Conservation (phyloP, 352 stramenopile species). For the Phytophthora agathidicida region DNA sequence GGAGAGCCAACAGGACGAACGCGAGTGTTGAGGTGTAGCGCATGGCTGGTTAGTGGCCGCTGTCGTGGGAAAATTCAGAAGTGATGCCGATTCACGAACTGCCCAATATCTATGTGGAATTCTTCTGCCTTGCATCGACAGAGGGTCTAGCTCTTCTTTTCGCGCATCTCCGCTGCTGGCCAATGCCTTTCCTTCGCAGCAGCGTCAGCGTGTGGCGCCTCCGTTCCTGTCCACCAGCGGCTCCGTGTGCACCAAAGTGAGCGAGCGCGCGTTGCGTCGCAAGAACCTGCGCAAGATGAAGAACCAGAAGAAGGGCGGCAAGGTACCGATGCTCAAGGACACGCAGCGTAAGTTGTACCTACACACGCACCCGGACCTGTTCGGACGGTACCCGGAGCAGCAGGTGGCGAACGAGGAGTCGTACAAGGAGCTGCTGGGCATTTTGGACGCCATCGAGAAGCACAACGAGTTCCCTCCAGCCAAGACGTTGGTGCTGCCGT, state of each 20-base stretch:
- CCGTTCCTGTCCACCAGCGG: conserved; percentile 31
- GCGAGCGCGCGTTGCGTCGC: conserved; percentile 66
- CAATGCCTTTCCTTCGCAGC: conserved; percentile 5
- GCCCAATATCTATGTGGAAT: too few relatives aligned
- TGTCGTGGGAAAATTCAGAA: too few relatives aligned
- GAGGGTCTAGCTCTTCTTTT: too few relatives aligned
- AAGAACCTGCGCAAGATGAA: conserved; percentile 87
- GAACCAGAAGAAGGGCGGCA: conserved; percentile 48
- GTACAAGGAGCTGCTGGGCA: conserved; percentile 85
- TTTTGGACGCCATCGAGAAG: conserved; percentile 81
- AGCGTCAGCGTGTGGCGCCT: conserved; percentile 9
- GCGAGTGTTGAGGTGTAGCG: neutral
- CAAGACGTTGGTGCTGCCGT: conserved; percentile 71
- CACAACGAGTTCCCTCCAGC: conserved; percentile 78
- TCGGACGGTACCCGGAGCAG: conserved; percentile 73
- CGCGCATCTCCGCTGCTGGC: conserved; percentile 16
- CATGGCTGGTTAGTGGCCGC: too few relatives aligned
- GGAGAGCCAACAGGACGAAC: neutral
- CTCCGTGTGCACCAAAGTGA: conserved; percentile 69
- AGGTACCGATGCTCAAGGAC: conserved; percentile 75
- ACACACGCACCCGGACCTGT: conserved; percentile 79
- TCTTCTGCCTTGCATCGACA: too few relatives aligned
- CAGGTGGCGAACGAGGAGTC: conserved; percentile 70
- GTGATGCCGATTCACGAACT: too few relatives aligned
- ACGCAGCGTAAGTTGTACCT: conserved; percentile 84